phyloP scores from a whole-genome alignment of 1,284 basidiomycete species.

The Cutaneotrichosporon arboriforme region DNA sequence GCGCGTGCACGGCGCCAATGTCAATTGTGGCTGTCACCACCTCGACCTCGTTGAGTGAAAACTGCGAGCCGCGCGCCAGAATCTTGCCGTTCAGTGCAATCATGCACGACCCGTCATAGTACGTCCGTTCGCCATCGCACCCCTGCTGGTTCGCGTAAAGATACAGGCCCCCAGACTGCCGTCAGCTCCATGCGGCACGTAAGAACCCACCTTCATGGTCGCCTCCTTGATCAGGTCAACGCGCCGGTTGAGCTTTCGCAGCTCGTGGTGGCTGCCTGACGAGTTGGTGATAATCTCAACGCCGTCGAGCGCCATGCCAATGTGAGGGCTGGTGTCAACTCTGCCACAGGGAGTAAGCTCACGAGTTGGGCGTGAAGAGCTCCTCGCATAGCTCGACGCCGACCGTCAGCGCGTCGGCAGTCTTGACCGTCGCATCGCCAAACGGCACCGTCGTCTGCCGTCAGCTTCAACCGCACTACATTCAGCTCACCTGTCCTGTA shows the following conservation, averaged over 20 bases:
- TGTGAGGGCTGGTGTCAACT: constrained; percentile 61
- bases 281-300: constrained; percentile 99
- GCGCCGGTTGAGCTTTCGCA: constrained; percentile 84
- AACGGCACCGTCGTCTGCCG: constrained; percentile 77
- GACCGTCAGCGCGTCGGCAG: constrained; percentile 80
- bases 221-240: constrained; percentile 96
- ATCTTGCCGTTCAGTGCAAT: constrained; percentile 91
- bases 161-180: constrained; percentile 87
- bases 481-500: constrained; percentile 69
- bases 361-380: constrained; percentile 89
- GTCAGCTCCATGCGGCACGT: neutral
- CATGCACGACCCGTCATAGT: constrained; percentile 95
- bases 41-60: constrained; percentile 91
- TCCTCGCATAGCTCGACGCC: constrained; percentile 97
- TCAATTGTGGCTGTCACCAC: constrained; percentile 93
- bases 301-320: constrained; percentile 92
- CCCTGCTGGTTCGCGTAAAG: constrained; percentile 99
- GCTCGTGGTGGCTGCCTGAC: constrained; percentile 93
- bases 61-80: constrained; percentile 92
- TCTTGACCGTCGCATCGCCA: constrained; percentile 89
- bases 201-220: constrained; percentile 70
- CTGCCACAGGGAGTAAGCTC: constrained; percentile 53
- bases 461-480: neutral
- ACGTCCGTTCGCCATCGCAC: constrained; percentile 93
- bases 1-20: constrained; percentile 86